phyloP scores from a whole-genome alignment of 2,329 filamentous ascomycete species.

The Ophiostoma perfectum region DNA sequence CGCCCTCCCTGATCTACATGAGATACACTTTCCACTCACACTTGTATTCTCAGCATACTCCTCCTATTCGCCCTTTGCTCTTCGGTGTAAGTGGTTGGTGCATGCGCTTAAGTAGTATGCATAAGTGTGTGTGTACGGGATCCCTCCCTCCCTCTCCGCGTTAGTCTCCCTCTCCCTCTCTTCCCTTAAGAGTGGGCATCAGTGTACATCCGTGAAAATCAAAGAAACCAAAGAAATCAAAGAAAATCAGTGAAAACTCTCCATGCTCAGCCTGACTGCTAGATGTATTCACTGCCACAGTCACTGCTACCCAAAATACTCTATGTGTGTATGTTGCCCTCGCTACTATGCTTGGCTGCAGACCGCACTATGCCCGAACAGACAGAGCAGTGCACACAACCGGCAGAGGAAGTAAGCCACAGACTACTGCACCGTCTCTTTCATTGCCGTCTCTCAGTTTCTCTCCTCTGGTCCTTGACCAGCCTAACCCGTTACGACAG shows the following conservation, averaged over 20 bases:
- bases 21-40: no score
- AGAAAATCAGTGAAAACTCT: no score
- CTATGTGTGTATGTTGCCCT: not conserved
- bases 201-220: no score
- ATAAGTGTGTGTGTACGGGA: constrained; percentile 15
- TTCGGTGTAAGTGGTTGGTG: constrained; percentile 4
- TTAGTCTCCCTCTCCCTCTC: not conserved
- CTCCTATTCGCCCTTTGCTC: not conserved
- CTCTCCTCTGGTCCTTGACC: not conserved
- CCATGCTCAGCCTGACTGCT: no score
- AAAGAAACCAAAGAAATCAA: no score
- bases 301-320: no score
- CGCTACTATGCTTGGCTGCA: constrained; percentile 7
- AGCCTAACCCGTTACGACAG: not conserved
- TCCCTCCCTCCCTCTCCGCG: constrained; percentile 16
- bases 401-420: constrained; percentile 3
- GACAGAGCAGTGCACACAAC: not conserved
- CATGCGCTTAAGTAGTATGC: not conserved
- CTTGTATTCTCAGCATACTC: no score
- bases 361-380: not conserved
- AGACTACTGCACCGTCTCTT: constrained; percentile 9
- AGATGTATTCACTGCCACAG: no score
- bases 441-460: not conserved
- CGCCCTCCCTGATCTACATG: no score
- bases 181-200: not conserved